Evolutionary conservation across 495 filamentous ascomycete genomes (phyloP).

Genomic region (Talaromyces liani): DNA sequence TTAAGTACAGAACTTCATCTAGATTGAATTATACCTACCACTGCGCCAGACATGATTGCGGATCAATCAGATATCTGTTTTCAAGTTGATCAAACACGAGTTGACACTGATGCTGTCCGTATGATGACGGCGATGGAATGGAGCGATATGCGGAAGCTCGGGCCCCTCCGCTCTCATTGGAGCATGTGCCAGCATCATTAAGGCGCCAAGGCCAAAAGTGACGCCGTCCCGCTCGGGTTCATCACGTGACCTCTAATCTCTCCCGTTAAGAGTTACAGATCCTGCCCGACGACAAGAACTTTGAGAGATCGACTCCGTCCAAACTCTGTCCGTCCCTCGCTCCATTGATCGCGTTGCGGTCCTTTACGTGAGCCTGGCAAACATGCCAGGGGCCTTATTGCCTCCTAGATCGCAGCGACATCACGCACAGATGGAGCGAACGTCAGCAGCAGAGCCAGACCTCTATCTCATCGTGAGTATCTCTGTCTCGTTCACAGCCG

Average conservation of each 20-base stretch:
- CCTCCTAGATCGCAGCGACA: constrained; percentile 46
- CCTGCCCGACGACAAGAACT: not conserved
- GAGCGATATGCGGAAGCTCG: constrained; percentile 20
- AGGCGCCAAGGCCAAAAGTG: constrained; percentile 5
- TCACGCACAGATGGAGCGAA: constrained; percentile 41
- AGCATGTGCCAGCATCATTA: not conserved
- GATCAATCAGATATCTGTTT: not conserved
- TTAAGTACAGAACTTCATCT: not conserved
- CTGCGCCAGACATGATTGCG: constrained; percentile 48
- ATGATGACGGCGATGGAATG: constrained; percentile 14
- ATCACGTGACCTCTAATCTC: constrained; percentile 1
- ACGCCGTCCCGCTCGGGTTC: not conserved
- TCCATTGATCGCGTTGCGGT: constrained; percentile 14
- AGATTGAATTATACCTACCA: constrained; percentile 28
- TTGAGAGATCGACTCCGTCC: not conserved
- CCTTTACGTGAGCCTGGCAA: constrained; percentile 37
- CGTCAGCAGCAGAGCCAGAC: constrained; percentile 46
- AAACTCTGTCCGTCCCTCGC: not conserved
- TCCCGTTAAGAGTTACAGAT: not conserved
- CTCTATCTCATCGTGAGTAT: constrained; percentile 70
- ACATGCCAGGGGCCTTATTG: constrained; percentile 58
- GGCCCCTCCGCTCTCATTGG: constrained; percentile 13
- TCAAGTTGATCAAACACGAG: not conserved
- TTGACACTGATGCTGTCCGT: not conserved
- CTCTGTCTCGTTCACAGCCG: not conserved